phyloP scores from a whole-genome alignment of 768 basidiomycete species.

The Gloeopeniophorella convolvens region DNA sequence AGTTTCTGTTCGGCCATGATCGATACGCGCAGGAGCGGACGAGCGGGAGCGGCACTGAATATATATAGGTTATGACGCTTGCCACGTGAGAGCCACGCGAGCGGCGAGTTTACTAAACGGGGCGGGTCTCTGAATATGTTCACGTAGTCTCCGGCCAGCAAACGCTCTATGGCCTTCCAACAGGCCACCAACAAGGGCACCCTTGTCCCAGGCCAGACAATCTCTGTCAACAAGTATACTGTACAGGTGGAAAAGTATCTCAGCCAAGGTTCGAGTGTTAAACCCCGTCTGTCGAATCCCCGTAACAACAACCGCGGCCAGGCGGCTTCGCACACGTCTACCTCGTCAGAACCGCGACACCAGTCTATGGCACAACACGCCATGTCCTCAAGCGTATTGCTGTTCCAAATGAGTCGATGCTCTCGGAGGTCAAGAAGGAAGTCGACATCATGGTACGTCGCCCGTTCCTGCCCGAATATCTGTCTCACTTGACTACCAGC shows the following conservation, averaged over 20 bases:
- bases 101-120: conserved; percentile 12
- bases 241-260: conserved; percentile 94
- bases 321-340: conserved; percentile 99
- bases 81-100: conserved; percentile 12
- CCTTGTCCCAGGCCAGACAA: conserved; percentile 74
- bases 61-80: not conserved
- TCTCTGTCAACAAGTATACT: conserved; percentile 81
- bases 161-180: conserved; percentile 40
- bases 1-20: conserved; percentile 11
- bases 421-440: conserved; percentile 93
- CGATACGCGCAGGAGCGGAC: not conserved
- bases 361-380: conserved; percentile 85
- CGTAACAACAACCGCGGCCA: conserved; percentile 29
- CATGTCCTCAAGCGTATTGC: conserved; percentile 98
- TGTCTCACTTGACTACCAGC: conserved; percentile 37
- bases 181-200: conserved; percentile 59
- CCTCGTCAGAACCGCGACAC: conserved; percentile 78
- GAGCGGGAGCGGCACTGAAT: too few relatives aligned
- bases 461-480: not conserved
- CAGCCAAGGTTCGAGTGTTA: conserved; percentile 67
- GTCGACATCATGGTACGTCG: conserved; percentile 95
- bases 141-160: conserved; percentile 11
- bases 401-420: conserved; percentile 82
- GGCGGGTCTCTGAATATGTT: not conserved
- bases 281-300: not conserved